Conservation (phyloP, 108 stramenopile genomes). For the Seminavis robusta region DNA sequence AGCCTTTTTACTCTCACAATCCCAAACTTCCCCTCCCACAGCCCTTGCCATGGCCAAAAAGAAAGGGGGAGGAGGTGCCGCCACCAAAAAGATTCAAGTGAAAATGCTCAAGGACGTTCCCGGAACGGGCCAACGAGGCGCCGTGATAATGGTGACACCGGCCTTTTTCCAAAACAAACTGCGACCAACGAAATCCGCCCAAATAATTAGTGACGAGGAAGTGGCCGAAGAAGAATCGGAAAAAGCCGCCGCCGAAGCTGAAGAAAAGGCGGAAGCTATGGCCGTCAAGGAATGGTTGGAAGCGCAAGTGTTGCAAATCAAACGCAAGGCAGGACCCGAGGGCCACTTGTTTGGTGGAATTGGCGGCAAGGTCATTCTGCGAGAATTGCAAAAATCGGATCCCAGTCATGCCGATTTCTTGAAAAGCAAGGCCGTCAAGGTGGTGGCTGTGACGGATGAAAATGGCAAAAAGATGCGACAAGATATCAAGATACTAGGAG, state of each 20-base stretch:
- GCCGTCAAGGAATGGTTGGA: conserved; percentile 14
- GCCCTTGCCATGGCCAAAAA: too few relatives aligned
- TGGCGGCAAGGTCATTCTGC: conserved; percentile 59
- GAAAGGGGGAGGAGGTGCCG: conserved; percentile 11
- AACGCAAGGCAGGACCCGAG: conserved; percentile 65
- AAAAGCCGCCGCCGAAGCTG: conserved; percentile 17
- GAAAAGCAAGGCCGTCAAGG: conserved; percentile 44
- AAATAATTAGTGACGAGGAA: conserved; percentile 64
- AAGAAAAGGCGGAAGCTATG: conserved; percentile 17
- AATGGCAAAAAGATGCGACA: conserved; percentile 44
- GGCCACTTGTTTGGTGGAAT: conserved; percentile 80
- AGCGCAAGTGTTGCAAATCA: conserved; percentile 19
- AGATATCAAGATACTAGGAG: conserved; percentile 69
- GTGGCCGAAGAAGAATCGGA: conserved; percentile 39
- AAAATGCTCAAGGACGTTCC: conserved; percentile 61
- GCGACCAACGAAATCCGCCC: conserved; percentile 49
- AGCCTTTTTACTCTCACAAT: too few relatives aligned
- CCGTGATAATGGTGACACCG: conserved; percentile 66
- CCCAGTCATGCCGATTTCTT: conserved; percentile 11
- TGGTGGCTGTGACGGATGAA: conserved; percentile 36
- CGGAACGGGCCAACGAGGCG: conserved; percentile 64
- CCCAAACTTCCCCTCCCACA: too few relatives aligned
- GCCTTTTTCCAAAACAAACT: conserved; percentile 78
- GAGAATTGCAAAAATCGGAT: conserved; percentile 36
- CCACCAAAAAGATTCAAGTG: conserved; percentile 63